Conservation (phyloP, 352 stramenopile genomes). For the Pythium apleroticum region DNA sequence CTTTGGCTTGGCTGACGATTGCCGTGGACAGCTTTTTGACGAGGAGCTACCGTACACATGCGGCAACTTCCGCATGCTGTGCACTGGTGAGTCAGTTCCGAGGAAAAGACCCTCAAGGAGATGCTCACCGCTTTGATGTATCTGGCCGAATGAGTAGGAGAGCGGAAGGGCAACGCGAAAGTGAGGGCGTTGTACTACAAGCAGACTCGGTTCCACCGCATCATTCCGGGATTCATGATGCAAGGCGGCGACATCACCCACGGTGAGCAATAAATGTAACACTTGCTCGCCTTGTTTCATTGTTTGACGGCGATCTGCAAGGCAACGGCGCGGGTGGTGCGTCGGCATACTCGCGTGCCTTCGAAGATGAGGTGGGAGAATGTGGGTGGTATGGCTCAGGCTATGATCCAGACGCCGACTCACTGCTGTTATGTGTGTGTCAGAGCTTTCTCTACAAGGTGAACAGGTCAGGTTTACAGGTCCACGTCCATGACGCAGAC, state of each 20-base stretch:
- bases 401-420: too few species aligned
- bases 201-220: conserved; percentile 94
- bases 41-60: conserved; percentile 65
- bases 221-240: conserved; percentile 99
- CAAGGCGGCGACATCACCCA: conserved; percentile 94
- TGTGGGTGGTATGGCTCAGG: background rate
- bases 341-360: conserved; percentile 92
- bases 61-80: conserved; percentile 75
- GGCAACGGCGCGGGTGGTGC: conserved; percentile 93
- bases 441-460: conserved; percentile 90
- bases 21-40: conserved; percentile 53
- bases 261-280: conserved; percentile 34
- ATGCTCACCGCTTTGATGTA: background rate
- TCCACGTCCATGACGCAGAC: background rate
- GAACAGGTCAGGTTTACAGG: background rate
- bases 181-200: conserved; percentile 89
- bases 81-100: conserved; percentile 37
- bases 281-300: background rate
- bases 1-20: background rate
- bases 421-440: background rate
- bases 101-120: background rate
- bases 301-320: conserved; percentile 15
- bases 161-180: conserved; percentile 52
- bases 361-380: conserved; percentile 92
- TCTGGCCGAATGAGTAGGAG: conserved; percentile 13